phyloP scores from a whole-genome alignment of 768 basidiomycete species.

The Macrocybe gigantea region DNA sequence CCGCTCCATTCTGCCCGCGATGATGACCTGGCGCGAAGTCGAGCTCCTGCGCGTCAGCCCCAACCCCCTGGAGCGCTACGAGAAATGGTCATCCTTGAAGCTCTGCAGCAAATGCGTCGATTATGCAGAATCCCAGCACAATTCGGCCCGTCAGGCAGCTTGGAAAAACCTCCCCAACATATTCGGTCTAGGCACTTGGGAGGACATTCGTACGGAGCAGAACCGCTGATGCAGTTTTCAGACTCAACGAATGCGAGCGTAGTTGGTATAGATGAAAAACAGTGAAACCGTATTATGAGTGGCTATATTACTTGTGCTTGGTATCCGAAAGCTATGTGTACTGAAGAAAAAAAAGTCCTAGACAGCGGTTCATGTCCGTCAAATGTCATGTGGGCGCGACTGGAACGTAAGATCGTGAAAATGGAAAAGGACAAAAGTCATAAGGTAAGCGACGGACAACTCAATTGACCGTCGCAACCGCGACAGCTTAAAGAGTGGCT shows the following conservation, averaged over 20 bases:
- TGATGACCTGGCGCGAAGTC: slow-evolving; percentile 21
- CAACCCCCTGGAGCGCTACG: slow-evolving; percentile 32
- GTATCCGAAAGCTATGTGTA: too few species aligned
- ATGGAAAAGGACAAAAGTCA: too few species aligned
- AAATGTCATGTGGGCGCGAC: too few species aligned
- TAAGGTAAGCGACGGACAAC: too few species aligned
- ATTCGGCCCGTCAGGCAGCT: slow-evolving; percentile 27
- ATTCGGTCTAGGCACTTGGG: slow-evolving; percentile 34
- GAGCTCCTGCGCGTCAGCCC: slow-evolving; percentile 29
- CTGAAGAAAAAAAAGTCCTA: too few species aligned
- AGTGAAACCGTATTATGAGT: too few species aligned
- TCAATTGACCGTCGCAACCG: too few species aligned
- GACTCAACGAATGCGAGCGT: neutral
- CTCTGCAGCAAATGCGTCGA: slow-evolving; percentile 26
- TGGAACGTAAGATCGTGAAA: too few species aligned
- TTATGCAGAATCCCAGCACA: slow-evolving; percentile 23
- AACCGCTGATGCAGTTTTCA: slow-evolving; percentile 13
- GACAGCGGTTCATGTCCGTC: too few species aligned
- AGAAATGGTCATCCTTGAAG: slow-evolving; percentile 24
- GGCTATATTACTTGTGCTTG: too few species aligned
- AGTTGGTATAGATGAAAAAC: too few species aligned
- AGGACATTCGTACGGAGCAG: slow-evolving; percentile 28
- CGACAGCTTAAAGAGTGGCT: too few species aligned
- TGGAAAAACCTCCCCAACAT: slow-evolving; percentile 30
- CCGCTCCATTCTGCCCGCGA: slow-evolving; percentile 15